These are phyloP conservation scores for Dentipellis fragilis DNA, from an alignment of 768 basidiomycete species.

Conservation along the genomic window DNA sequence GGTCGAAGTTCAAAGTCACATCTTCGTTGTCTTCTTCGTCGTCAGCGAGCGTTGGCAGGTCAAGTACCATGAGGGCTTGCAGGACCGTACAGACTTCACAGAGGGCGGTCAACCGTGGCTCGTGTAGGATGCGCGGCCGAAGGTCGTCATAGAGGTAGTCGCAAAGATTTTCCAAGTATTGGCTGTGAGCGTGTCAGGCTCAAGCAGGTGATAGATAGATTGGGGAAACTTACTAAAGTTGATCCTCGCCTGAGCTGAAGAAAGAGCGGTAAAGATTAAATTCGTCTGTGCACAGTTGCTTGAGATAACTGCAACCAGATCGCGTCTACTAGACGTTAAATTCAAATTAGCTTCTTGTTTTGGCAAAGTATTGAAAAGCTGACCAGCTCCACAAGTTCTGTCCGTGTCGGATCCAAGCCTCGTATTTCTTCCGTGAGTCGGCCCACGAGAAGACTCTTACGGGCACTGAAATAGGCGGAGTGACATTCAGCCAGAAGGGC, in stretches of 20 bases:
- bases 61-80: constrained; percentile 92
- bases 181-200: constrained; percentile 31
- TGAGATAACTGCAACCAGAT: constrained; percentile 86
- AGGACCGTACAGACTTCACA: constrained; percentile 96
- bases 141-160: constrained; percentile 94
- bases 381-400: constrained; percentile 85
- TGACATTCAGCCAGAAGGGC: constrained; percentile 83
- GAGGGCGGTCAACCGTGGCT: constrained; percentile 75
- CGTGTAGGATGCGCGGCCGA: constrained; percentile 90
- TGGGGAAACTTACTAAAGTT: constrained; percentile 46
- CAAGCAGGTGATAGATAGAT: background rate
- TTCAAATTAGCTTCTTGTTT: constrained; percentile 1
- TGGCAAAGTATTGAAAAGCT: constrained; percentile 7
- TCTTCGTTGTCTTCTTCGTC: constrained; percentile 24
- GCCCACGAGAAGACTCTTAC: constrained; percentile 63
- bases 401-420: constrained; percentile 66
- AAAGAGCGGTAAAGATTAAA: constrained; percentile 79
- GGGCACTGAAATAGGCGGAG: constrained; percentile 64
- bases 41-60: constrained; percentile 41
- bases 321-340: constrained; percentile 50
- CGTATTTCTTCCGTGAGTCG: constrained; percentile 76
- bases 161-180: constrained; percentile 84
- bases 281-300: constrained; percentile 85
- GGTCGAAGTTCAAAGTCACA: constrained; percentile 14
- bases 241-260: constrained; percentile 78